Base-by-base conservation (phyloP, 805 yeast species). In the Kodamaea laetipori region DNA sequence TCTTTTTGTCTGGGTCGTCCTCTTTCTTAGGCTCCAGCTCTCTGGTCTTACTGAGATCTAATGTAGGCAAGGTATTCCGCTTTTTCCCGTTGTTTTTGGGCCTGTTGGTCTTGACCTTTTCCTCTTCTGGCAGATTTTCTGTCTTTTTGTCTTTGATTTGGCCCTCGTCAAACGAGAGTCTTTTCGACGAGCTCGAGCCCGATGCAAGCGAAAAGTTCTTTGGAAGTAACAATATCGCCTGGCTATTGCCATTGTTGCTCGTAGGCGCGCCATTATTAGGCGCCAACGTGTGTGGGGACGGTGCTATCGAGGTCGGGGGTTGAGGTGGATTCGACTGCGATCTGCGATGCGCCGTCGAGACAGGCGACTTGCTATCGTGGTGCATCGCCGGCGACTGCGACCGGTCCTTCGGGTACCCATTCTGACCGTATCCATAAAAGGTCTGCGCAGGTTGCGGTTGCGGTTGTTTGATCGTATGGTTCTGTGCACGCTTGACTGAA, bases 161-260 rank as follows among this genome's bases (percentile, higher is more conserved):
- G 15, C 47, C 38, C 10, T 59, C 63, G 45, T 63, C 69, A 16
- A 58, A 32, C 12, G 69, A 61, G 5, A 54, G 35, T 26, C 66
- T 50, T 45, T 67, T 67, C 28, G 53, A 59, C 9, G 39, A 35
- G 34, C 25, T 35, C 50, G 40, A 53, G 45, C 46, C 58, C 4
- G 51, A 24, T 4, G 57, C 58, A 6, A 66, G 55, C 4, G 75
- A 63, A 42, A 71, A 71, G 47, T 71, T 75, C 51, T 72, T 76
- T 0, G 82, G 81, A 39, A 77, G 64, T 37, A 77, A 58, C 18
- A 77, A 66, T 15, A 77, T 77, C 1, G 81, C 78, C 27, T 65
- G 72, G 10, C 72, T 60, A n/a, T 42, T 34, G 13, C 19, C 15
- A 16, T 66, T 53, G 25, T 21, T 39, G 24, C 33, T 36, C 32